Percentiles rank a stretch among this genome's conserved stretches.
phyloP scores from a whole-genome alignment of 2,329 filamentous ascomycete genomes.

The Rhinocladiella mackenziei region DNA sequence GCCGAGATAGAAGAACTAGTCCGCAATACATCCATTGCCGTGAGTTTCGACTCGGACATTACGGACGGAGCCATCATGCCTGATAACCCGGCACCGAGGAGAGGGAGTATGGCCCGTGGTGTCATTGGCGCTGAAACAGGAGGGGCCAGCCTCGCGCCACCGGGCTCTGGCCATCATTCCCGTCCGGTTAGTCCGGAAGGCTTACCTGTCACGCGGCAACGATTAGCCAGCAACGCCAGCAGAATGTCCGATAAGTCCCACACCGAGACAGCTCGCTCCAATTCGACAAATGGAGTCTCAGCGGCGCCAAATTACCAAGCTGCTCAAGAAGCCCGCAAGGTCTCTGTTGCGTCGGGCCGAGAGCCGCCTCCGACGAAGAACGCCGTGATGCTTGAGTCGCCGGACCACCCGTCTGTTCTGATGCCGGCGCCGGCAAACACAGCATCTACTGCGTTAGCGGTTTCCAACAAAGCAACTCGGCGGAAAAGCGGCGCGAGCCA shows the following conservation, averaged over 20 bases:
- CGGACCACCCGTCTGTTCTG: slow-evolving; percentile 16
- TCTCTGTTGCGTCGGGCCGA: slow-evolving; percentile 19
- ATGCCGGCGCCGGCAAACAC: slow-evolving; percentile 23
- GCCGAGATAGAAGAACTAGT: slow-evolving; percentile 29
- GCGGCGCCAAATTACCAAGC: slow-evolving; percentile 26
- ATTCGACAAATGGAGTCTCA: slow-evolving; percentile 13
- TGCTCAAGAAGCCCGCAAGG: slow-evolving; percentile 20
- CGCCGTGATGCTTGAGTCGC: slow-evolving; percentile 18
- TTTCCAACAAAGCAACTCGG: slow-evolving; percentile 9
- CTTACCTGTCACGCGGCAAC: slow-evolving; percentile 19
- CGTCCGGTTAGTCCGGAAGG: slow-evolving; percentile 4
- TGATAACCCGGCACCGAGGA: neutral
- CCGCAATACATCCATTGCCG: slow-evolving; percentile 28
- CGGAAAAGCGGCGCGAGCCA: slow-evolving; percentile 14
- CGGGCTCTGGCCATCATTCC: neutral
- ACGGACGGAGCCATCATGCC: slow-evolving; percentile 21
- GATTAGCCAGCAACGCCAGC: slow-evolving; percentile 23
- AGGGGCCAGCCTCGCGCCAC: neutral
- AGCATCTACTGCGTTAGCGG: slow-evolving; percentile 11
- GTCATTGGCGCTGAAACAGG: slow-evolving; percentile 1
- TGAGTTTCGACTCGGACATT: slow-evolving; percentile 27
- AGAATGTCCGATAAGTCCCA: slow-evolving; percentile 11
- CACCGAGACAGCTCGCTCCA: slow-evolving; percentile 10
- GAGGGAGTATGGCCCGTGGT: slow-evolving; percentile 7
- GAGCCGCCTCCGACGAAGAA: slow-evolving; percentile 7